Evolutionary conservation across 176 grass and related monocot genomes (phyloP), one percentile per base, ranked within the genome.

Genomic region (Bonia amplexicaulis): DNA sequence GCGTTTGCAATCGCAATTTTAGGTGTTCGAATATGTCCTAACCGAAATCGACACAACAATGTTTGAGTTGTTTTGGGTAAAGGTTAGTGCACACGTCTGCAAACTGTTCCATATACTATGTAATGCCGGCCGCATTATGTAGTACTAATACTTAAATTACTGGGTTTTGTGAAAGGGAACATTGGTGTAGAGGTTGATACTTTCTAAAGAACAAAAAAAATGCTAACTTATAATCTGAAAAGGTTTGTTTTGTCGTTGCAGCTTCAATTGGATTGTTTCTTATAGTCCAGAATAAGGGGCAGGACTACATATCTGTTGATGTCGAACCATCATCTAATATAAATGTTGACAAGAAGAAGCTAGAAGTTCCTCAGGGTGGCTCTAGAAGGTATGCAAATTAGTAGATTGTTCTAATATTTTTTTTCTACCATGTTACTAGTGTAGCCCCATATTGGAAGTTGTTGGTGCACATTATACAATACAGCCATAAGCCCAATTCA

Each of bases 361-460:
- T 73, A n/a, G 46, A 0, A 64, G 33, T 37, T 88, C 48, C 2
- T 72, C 31, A 79, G 31, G 9, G 53, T 13, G 25, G 9, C 26
- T 74, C 17, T 68, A 69, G 57, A 82, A 85, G 86, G 85, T 82
- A 88, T 66, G 27, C 53, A 44, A 39, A 71, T 71, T 47, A 26
- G 17, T 47, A 39, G 23, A 54, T 70, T 39, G 12, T 33, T 47
- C 22, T 26, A 37, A 14, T 19, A 39, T 57, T 57, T 41, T 15
- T 20, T 13, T 29, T 22, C 16, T 20, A 7, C 35, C 27, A 74
- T 39, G 48, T 35, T 55, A 12, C 17, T 57, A 22, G 4, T 52
- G 1, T 53, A 20, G 27, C 33, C 8, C 0, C 47, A 33, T 8
- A 33, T 53, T 74, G 26, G 45, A 54, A 10, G 10, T 27, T 3